A percentile compares a stretch with the other conserved stretches of the same genome.
phyloP scores from a whole-genome alignment of 2,329 filamentous ascomycete species.

The Clarireedia monteithiana region DNA sequence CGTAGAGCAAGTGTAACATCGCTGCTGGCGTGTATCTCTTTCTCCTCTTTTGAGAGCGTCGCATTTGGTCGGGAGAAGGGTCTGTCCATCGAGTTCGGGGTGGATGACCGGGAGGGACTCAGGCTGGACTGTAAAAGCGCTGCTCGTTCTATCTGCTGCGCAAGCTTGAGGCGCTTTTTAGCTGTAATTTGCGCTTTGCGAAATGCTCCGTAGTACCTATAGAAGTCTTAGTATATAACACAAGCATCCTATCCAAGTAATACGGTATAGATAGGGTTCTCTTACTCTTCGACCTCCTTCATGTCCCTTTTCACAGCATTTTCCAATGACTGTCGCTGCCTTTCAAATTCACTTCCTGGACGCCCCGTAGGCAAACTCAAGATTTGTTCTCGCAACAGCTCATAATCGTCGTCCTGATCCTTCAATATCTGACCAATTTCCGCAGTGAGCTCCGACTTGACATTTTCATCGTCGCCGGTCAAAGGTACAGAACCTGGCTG shows the following conservation, averaged over 20 bases:
- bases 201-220: conserved; percentile 46
- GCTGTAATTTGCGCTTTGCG: conserved; percentile 75
- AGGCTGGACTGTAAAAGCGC: conserved; percentile 55
- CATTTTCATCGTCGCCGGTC: conserved; percentile 36
- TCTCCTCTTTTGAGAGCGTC: conserved; percentile 52
- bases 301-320: conserved; percentile 59
- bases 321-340: conserved; percentile 57
- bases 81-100: conserved; percentile 32
- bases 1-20: conserved; percentile 81
- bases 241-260: no score
- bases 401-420: conserved; percentile 75
- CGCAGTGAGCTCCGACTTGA: conserved; percentile 63
- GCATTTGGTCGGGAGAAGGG: conserved; percentile 13
- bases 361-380: conserved; percentile 45
- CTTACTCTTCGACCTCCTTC: conserved; percentile 65
- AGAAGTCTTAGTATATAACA: neutral
- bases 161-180: conserved; percentile 64
- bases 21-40: conserved; percentile 65
- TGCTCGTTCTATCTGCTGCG: conserved; percentile 69
- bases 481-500: conserved; percentile 50
- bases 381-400: conserved; percentile 70
- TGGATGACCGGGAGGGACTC: conserved; percentile 17
- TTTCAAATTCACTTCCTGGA: conserved; percentile 46
- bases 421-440: conserved; percentile 76
- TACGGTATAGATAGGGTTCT: neutral